Evolutionary conservation across 352 stramenopile genomes (phyloP).

Genomic region (Pythium guiyangense): DNA sequence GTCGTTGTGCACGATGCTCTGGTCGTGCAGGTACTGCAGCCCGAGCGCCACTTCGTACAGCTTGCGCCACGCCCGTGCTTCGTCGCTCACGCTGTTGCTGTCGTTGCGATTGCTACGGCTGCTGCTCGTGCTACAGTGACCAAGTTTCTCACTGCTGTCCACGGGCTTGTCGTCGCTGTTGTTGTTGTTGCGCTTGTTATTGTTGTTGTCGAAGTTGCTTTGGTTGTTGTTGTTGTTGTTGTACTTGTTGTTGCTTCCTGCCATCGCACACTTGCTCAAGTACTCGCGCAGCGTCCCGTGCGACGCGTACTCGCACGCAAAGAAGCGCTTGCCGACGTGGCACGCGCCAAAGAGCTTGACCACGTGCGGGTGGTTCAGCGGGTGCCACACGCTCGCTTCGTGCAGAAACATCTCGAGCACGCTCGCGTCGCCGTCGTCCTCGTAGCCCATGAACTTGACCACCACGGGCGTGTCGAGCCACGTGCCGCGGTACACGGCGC

Average conservation of each 20-base stretch:
- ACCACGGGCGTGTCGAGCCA: conserved; percentile 7
- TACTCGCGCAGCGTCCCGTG: conserved; percentile 1
- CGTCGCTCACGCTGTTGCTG: background rate
- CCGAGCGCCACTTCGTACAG: conserved; percentile 20
- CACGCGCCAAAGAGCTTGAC: conserved; percentile 8
- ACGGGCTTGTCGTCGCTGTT: too few relatives aligned
- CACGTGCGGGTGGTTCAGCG: conserved; percentile 4
- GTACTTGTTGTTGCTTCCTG: too few relatives aligned
- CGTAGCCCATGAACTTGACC: conserved; percentile 11
- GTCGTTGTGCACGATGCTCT: conserved; percentile 14
- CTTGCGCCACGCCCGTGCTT: conserved; percentile 9
- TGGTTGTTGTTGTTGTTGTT: too few relatives aligned
- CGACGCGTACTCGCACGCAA: conserved; percentile 4
- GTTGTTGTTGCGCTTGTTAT: background rate
- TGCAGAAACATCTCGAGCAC: background rate
- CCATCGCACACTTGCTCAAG: background rate
- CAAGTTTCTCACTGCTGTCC: too few relatives aligned
- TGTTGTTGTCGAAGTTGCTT: too few relatives aligned
- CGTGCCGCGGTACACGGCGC: conserved; percentile 2
- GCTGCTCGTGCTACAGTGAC: too few relatives aligned
- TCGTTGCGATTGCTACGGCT: background rate
- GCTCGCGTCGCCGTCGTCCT: background rate
- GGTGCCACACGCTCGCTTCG: conserved; percentile 3
- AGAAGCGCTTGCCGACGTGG: conserved; percentile 8
- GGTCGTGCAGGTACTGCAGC: conserved; percentile 18